Evolutionary conservation across 345 rosid species (phyloP).

Genomic region (Populus ilicifolia): DNA sequence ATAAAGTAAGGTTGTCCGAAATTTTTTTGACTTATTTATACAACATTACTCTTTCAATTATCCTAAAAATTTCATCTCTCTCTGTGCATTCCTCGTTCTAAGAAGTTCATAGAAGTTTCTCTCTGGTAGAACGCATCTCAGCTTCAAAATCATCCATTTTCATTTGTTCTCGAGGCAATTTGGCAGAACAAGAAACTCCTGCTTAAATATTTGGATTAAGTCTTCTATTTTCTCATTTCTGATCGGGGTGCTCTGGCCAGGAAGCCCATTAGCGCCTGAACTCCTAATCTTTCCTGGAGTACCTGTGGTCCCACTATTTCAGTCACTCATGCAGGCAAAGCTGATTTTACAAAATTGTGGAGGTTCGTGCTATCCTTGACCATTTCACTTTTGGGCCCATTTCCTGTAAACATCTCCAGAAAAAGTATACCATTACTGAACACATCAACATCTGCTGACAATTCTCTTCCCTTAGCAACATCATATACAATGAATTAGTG

Average conservation of each 20-base stretch:
- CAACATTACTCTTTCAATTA: too few species aligned
- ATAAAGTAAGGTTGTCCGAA: too few species aligned
- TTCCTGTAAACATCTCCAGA: conserved; percentile 10
- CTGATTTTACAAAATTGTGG: not conserved
- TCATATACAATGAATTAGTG: not conserved
- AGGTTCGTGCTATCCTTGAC: not conserved
- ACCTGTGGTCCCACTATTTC: conserved; percentile 2
- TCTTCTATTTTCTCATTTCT: not conserved
- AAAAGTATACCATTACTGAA: not conserved
- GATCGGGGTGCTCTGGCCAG: too few species aligned
- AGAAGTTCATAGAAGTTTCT: not conserved
- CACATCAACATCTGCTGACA: conserved; percentile 1
- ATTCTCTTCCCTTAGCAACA: not conserved
- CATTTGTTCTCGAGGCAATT: not conserved
- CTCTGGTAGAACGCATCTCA: not conserved
- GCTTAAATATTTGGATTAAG: not conserved
- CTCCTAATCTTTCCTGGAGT: not conserved
- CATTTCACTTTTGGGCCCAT: conserved; percentile 2
- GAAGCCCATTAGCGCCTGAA: too few species aligned
- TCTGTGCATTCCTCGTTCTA: too few species aligned
- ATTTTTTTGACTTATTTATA: too few species aligned
- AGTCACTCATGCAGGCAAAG: conserved; percentile 3
- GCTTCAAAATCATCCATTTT: not conserved
- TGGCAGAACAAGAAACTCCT: not conserved
- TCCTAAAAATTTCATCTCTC: too few species aligned